A percentile compares a stretch with the other conserved stretches of the same genome.
Evolutionary conservation across 768 basidiomycete species (phyloP).

Genomic region (Tylopilus sp.): DNA sequence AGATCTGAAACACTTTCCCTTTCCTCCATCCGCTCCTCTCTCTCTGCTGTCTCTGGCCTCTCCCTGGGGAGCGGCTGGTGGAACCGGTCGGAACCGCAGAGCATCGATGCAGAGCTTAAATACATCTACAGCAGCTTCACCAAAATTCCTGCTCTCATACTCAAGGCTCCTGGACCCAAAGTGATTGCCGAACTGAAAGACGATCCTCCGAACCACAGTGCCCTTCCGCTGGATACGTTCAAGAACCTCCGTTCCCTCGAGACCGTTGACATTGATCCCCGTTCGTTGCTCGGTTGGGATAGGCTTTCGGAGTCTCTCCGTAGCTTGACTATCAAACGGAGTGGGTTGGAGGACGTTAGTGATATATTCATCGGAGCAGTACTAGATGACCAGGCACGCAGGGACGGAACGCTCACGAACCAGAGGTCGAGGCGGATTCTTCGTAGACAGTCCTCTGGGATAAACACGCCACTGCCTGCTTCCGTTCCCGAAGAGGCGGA

Average conservation of each 20-base stretch:
- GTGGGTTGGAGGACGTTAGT: conserved; percentile 77
- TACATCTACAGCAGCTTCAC: conserved; percentile 90
- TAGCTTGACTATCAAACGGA: conserved; percentile 72
- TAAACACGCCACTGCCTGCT: conserved; percentile 49
- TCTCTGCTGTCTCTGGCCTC: conserved; percentile 71
- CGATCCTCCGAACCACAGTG: conserved; percentile 69
- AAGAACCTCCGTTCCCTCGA: conserved; percentile 78
- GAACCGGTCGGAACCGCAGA: conserved; percentile 54
- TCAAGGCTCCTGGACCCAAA: conserved; percentile 62
- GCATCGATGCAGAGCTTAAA: conserved; percentile 71
- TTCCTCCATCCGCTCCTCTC: conserved; percentile 69
- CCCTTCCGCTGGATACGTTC: conserved; percentile 79
- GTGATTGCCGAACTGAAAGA: conserved; percentile 65
- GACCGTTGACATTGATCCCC: conserved; percentile 78
- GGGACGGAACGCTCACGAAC: conserved; percentile 51
- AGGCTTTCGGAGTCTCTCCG: conserved; percentile 63
- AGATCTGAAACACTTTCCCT: conserved; percentile 74
- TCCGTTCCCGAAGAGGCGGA: conserved; percentile 54
- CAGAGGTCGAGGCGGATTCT: conserved; percentile 45
- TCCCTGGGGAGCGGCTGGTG: conserved; percentile 78
- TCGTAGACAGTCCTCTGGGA: conserved; percentile 44
- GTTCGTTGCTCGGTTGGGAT: conserved; percentile 82
- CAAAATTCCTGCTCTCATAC: conserved; percentile 74
- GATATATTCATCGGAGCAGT: conserved; percentile 77
- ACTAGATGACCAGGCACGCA: conserved; percentile 66